phyloP scores from a whole-genome alignment of 177 flowering plant species.

The Telopea speciosissima region DNA sequence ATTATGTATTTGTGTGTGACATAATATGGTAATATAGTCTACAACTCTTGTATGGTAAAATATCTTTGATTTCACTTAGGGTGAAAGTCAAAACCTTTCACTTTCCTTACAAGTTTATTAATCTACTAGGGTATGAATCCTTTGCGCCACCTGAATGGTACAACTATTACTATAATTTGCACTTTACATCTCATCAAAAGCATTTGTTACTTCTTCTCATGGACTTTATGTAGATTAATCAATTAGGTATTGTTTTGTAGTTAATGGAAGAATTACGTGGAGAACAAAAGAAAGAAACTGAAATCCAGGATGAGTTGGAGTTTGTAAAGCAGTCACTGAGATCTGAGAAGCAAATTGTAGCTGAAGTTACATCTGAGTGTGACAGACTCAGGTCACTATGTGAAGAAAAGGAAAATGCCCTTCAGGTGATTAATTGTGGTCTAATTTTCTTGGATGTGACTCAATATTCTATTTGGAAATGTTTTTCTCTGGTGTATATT shows the following conservation, averaged over 20 bases:
- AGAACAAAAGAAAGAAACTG: conserved; percentile 50
- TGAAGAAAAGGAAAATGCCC: conserved; percentile 61
- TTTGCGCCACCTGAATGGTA: too few relatives aligned
- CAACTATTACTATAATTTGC: background rate
- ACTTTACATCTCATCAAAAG: too few relatives aligned
- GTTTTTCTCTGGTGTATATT: background rate
- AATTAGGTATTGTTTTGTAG: conserved; percentile 30
- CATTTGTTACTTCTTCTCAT: background rate
- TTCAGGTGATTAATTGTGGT: conserved; percentile 45
- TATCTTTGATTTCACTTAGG: too few relatives aligned
- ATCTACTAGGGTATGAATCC: too few relatives aligned
- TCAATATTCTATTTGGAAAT: background rate
- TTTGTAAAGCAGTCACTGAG: conserved; percentile 47
- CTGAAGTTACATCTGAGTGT: conserved; percentile 41
- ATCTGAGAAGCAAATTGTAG: conserved; percentile 47
- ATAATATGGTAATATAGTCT: too few relatives aligned
- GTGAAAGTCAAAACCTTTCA: too few relatives aligned
- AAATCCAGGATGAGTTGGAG: conserved; percentile 67
- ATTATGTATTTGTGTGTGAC: too few relatives aligned
- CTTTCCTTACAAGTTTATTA: too few relatives aligned
- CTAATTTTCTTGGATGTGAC: background rate
- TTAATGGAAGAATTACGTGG: conserved; percentile 60
- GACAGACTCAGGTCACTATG: conserved; percentile 50
- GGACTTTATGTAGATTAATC: conserved; percentile 5
- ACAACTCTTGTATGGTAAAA: too few relatives aligned